These are phyloP conservation scores for Alisma plantagoaquatica DNA, from an alignment of 106 monocot genomes.

Conservation along the genomic window DNA sequence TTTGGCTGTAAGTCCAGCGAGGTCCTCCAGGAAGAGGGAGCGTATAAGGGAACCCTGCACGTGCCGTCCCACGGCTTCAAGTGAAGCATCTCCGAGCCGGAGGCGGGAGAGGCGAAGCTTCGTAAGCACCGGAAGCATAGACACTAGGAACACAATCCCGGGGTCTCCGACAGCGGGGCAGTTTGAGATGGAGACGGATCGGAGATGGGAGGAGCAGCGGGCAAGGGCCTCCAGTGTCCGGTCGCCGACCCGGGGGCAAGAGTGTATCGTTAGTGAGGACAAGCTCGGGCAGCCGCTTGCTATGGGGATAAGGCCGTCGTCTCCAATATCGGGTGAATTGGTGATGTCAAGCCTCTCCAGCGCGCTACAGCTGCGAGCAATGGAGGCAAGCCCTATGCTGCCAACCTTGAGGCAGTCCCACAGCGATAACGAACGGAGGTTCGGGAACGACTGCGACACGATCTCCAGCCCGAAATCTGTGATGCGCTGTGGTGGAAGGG, in stretches of 20 bases:
- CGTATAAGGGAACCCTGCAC: not conserved
- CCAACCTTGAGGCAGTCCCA: conserved; percentile 17
- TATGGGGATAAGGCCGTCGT: conserved; percentile 8
- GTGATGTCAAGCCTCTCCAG: conserved; percentile 15
- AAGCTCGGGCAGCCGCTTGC: not conserved
- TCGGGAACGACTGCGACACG: conserved; percentile 11
- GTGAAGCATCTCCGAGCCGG: conserved; percentile 6
- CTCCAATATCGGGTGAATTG: conserved; percentile 7
- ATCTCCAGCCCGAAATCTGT: conserved; percentile 13
- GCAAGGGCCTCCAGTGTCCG: not conserved
- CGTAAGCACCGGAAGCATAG: conserved; percentile 1
- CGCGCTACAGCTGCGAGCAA: conserved; percentile 4
- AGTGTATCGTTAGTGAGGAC: not conserved
- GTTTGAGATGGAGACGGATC: no score
- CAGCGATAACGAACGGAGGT: conserved; percentile 8
- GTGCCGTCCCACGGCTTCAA: conserved; percentile 6
- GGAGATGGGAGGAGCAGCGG: not conserved
- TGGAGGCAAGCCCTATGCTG: conserved; percentile 10
- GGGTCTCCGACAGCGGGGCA: no score
- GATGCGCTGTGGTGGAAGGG: no score
- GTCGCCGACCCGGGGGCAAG: conserved; percentile 2
- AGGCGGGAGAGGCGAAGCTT: conserved; percentile 2
- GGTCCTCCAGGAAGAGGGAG: conserved; percentile 2
- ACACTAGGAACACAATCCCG: conserved; percentile 8
- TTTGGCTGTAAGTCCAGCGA: not conserved